phyloP scores from a whole-genome alignment of 2,329 filamentous ascomycete species.

The Colletotrichum sublineola region DNA sequence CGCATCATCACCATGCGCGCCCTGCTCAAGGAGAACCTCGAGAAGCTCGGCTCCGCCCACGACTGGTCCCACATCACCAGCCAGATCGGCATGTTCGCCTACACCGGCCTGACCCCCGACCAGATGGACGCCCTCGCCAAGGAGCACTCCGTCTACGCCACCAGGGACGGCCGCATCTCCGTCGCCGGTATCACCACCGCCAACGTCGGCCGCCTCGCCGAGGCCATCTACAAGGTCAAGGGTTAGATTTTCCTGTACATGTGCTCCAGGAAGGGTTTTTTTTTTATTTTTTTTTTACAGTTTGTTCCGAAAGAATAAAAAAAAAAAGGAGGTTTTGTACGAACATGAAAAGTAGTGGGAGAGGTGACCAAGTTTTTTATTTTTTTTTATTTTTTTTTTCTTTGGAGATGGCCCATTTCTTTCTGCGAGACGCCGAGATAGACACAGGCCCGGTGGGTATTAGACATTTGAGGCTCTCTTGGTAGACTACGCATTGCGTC shows the following conservation, averaged over 20 bases:
- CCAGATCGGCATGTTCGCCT: constrained; percentile 99
- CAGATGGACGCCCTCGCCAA: constrained; percentile 93
- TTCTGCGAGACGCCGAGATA: constrained; percentile 13
- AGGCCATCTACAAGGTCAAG: constrained; percentile 88
- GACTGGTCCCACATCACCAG: constrained; percentile 99
- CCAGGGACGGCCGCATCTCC: constrained; percentile 90
- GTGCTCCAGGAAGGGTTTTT: too few species aligned
- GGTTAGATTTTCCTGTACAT: constrained; percentile 59
- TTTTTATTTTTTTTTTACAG: neutral
- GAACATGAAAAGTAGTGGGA: constrained; percentile 1
- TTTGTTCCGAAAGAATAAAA: neutral
- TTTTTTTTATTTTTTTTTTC: too few species aligned
- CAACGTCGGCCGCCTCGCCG: constrained; percentile 84
- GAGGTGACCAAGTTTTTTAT: too few species aligned
- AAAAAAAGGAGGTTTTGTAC: constrained; percentile 29
- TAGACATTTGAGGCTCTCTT: constrained; percentile 33
- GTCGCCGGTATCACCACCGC: constrained; percentile 85
- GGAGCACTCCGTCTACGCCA: constrained; percentile 98
- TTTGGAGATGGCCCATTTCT: constrained; percentile 18
- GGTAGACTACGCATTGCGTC: constrained; percentile 31
- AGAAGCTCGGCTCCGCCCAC: constrained; percentile 94
- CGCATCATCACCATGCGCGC: constrained; percentile 99
- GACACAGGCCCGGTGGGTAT: constrained; percentile 20
- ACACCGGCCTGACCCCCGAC: constrained; percentile 90
- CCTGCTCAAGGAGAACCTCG: constrained; percentile 92